These are phyloP conservation scores for Epithemia pelagica DNA, from an alignment of 108 stramenopile genomes.

Conservation along the genomic window DNA sequence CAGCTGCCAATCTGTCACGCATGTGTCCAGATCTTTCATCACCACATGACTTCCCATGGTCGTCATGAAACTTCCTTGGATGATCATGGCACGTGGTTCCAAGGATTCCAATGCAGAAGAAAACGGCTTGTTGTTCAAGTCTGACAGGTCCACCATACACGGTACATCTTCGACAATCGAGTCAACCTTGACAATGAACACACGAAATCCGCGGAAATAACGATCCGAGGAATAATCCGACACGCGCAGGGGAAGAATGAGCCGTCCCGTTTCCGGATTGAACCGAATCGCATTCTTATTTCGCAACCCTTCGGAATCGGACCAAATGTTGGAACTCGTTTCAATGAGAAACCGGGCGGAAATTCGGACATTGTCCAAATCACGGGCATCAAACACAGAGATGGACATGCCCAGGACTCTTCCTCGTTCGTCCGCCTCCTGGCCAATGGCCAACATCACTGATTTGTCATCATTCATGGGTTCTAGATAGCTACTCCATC, in stretches of 20 bases:
- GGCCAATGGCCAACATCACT: slow-evolving; percentile 37
- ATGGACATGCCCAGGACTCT: slow-evolving; percentile 28
- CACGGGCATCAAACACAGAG: slow-evolving; percentile 36
- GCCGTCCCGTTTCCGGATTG: slow-evolving; percentile 12
- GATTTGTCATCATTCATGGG: slow-evolving; percentile 33
- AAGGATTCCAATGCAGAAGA: slow-evolving; percentile 6
- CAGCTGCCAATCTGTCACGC: slow-evolving; percentile 5
- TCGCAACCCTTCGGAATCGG: slow-evolving; percentile 30
- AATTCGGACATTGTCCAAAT: slow-evolving; percentile 16
- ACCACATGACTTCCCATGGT: slow-evolving; percentile 26
- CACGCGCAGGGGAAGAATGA: slow-evolving; percentile 39
- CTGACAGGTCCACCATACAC: background rate
- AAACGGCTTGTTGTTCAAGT: too few relatives aligned
- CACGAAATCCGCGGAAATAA: slow-evolving; percentile 47
- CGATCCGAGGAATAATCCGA: slow-evolving; percentile 31
- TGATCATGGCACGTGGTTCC: slow-evolving; percentile 35
- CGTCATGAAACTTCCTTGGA: slow-evolving; percentile 40
- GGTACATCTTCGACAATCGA: slow-evolving; percentile 18
- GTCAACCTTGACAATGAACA: slow-evolving; percentile 27
- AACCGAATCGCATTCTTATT: slow-evolving; percentile 44
- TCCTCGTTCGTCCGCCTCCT: slow-evolving; percentile 40
- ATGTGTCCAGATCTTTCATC: slow-evolving; percentile 30
- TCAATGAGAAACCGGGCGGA: slow-evolving; percentile 25
- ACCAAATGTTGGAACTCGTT: slow-evolving; percentile 13
- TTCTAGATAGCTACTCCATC: slow-evolving; percentile 50